Conservation (phyloP, 176 grass and related monocot genomes). For the Sorghum bicolor region Sorghum_bicolor_NCBIv3 NC_012871.2:74730501-74731000, state of each 20-base stretch:
- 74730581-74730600: background rate
- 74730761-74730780: conserved; percentile 82
- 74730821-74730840: background rate
- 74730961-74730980: background rate
- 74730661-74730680: background rate
- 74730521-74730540: background rate
- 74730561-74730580: background rate
- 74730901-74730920: conserved; percentile 39
- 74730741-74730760: conserved; percentile 70
- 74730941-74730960: conserved; percentile 63
- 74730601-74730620: background rate
- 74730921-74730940: conserved; percentile 77
- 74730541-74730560: no score
- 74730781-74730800: conserved; percentile 62
- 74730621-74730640: background rate
- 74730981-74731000: background rate
- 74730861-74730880: background rate
- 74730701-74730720: conserved; percentile 72
- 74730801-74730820: conserved; percentile 53
- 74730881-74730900: background rate
- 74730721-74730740: conserved; percentile 82
- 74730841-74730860: background rate
- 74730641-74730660: background rate
- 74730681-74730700: background rate
- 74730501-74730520: background rate